Base-by-base conservation (phyloP, 148 eudicot species). In the Pouteria glomerata region DNA sequence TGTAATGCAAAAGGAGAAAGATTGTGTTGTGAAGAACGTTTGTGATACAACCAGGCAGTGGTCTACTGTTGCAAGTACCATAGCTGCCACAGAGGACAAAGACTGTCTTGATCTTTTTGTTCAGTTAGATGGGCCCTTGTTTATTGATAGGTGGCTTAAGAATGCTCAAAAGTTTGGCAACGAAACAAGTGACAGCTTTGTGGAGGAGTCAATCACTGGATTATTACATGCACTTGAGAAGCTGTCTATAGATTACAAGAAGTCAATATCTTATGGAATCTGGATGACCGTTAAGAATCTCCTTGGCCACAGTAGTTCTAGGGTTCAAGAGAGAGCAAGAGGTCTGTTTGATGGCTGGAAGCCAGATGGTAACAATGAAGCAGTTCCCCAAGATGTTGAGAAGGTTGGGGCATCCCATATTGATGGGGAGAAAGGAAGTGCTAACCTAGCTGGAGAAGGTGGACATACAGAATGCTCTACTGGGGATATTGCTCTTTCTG, bases 21-120 rank as follows among this genome's bases (percentile, higher is more conserved):
- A 90, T 73, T 74, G 67, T 73, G 33, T 34, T 48, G 76, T 80
- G 70, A 90, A 92, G 76, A 87, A 81, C 79, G 75, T 57, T 66
- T 72, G 77, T 56, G 90, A 90, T 63, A 66, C 85, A 50, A 84
- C 86, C 37, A 80, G 90, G 72, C 98, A 93, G 75, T 84, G 90
- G 94, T 84, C 90, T 84, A 76, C 92, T 70, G 90, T 93, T 83
- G 98, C 92, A 71, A 82, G 84, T 63, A 81, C 87, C 60, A 82
- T 93, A 77, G 83, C 88, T 68, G 87, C 90, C 27, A 93, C 98
- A 50, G 87, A 90, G 66, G 87, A 86, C 69, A 82, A 81, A 74
- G 98, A 86, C 19, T 93, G 98, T 74, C 90, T 93, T 70, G 90
- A 85, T 81, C 90, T 84, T 68, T 90, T 93, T 74, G 61, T 89